These are phyloP conservation scores for Ogataea ganodermae DNA, from an alignment of 805 yeast species.

Conservation along the genomic window DNA sequence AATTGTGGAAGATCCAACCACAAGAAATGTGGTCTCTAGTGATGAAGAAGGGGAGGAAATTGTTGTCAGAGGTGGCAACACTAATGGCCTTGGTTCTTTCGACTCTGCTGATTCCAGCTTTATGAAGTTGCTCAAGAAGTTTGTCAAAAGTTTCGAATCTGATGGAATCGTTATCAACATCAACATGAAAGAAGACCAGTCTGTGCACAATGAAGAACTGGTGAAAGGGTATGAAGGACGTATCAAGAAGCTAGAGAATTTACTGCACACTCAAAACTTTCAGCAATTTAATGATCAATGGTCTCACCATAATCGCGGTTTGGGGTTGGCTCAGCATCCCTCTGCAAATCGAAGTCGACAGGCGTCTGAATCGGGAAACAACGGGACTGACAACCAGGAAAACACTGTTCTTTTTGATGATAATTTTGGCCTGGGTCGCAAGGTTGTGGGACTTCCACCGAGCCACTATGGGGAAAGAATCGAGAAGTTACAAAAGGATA, in stretches of 20 bases:
- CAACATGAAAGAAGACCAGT: slow-evolving; percentile 36
- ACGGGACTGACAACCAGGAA: slow-evolving; percentile 7
- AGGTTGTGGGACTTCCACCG: slow-evolving; percentile 31
- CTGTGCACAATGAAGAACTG: slow-evolving; percentile 35
- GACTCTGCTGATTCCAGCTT: slow-evolving; percentile 36
- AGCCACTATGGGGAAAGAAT: slow-evolving; percentile 30
- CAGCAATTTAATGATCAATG: slow-evolving; percentile 48
- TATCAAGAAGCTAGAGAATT: slow-evolving; percentile 73
- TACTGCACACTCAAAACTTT: slow-evolving; percentile 73
- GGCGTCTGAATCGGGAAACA: slow-evolving; percentile 11
- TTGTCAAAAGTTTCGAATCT: slow-evolving; percentile 47
- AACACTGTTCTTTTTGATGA: slow-evolving; percentile 24
- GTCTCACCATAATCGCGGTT: slow-evolving; percentile 25
- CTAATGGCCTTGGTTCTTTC: slow-evolving; percentile 34
- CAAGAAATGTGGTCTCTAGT: not conserved
- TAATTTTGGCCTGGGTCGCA: slow-evolving; percentile 24
- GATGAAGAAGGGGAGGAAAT: slow-evolving; percentile 27
- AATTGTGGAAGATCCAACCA: not conserved
- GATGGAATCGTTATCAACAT: slow-evolving; percentile 35
- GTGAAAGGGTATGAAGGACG: slow-evolving; percentile 68
- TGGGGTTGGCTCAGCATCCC: slow-evolving; percentile 3
- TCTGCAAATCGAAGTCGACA: slow-evolving; percentile 11
- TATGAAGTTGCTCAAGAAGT: slow-evolving; percentile 42
- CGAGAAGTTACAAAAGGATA: slow-evolving; percentile 27
- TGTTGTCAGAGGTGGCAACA: slow-evolving; percentile 26